A percentile compares a stretch with the other conserved stretches of the same genome.
These are phyloP conservation scores for Penicillium daleae DNA, from an alignment of 495 filamentous ascomycete species.

Conservation along the genomic window DNA sequence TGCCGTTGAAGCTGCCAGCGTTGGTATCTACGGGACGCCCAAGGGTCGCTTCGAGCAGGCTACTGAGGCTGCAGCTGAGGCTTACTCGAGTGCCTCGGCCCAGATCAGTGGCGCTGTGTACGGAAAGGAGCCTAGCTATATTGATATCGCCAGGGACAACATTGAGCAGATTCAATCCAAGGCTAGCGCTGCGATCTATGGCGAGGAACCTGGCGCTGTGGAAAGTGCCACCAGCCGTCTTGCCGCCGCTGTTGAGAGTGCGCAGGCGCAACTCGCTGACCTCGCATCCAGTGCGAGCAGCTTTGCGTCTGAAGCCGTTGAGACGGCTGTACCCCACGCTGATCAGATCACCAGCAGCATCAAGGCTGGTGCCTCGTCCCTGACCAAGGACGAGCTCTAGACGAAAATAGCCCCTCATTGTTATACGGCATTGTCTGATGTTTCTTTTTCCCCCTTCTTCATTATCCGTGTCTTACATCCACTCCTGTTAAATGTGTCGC, in stretches of 20 bases:
- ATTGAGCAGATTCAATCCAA: conserved; percentile 55
- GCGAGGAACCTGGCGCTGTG: conserved; percentile 55
- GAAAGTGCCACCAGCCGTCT: conserved; percentile 58
- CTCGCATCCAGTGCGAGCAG: conserved; percentile 45
- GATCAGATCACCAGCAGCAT: conserved; percentile 45
- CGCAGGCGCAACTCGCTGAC: conserved; percentile 49
- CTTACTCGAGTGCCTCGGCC: conserved; percentile 52
- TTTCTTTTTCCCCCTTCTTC: conserved; percentile 3
- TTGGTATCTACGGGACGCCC: conserved; percentile 61
- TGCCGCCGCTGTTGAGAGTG: conserved; percentile 50
- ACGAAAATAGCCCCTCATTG: conserved; percentile 13
- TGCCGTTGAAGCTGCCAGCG: conserved; percentile 62
- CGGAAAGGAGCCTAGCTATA: conserved; percentile 53
- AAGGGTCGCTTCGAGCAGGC: conserved; percentile 60
- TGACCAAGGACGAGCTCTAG: conserved; percentile 63
- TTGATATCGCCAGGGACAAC: conserved; percentile 50
- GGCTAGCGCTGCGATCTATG: conserved; percentile 60
- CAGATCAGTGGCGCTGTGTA: conserved; percentile 59
- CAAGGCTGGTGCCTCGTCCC: conserved; percentile 30
- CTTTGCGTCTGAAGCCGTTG: conserved; percentile 42
- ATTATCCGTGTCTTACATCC: neutral
- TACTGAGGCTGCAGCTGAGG: conserved; percentile 52
- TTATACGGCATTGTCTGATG: conserved; percentile 14
- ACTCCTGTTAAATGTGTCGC: conserved; percentile 15
- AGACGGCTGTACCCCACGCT: conserved; percentile 50